Conservation (phyloP, 768 basidiomycete genomes). For the Xerocomellus intermedius region DNA sequence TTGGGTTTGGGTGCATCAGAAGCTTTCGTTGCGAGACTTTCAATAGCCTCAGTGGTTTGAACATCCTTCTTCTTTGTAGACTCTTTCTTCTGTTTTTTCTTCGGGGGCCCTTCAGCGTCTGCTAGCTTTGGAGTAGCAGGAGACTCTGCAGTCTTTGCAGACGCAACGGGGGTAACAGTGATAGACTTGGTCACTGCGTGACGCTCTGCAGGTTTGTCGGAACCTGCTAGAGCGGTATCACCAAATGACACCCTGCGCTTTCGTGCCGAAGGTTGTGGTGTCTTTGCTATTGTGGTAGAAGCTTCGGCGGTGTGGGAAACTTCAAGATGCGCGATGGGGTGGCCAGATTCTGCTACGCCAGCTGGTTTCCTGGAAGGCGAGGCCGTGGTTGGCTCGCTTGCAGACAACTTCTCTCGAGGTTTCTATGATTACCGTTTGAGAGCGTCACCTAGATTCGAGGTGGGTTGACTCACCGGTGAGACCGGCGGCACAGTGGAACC, state of each 20-base stretch:
- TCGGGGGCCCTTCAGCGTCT: slow-evolving; percentile 7
- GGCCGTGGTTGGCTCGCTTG: neutral
- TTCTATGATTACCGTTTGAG: neutral
- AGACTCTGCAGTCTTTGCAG: neutral
- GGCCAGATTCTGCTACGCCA: neutral
- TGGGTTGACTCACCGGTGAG: slow-evolving; percentile 10
- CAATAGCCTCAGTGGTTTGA: neutral
- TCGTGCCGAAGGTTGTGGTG: slow-evolving; percentile 11
- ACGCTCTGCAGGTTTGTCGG: neutral
- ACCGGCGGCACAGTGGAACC: neutral
- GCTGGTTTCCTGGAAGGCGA: neutral
- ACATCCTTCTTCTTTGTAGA: slow-evolving; percentile 1
- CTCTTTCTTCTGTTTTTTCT: slow-evolving; percentile 20
- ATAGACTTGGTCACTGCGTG: slow-evolving; percentile 9
- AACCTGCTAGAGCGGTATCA: neutral
- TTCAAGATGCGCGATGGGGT: neutral
- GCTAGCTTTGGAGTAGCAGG: neutral
- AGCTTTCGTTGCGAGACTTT: slow-evolving; percentile 10
- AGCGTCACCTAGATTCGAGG: neutral
- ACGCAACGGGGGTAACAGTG: neutral
- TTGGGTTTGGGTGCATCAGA: neutral
- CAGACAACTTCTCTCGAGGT: neutral
- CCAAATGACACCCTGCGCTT: slow-evolving; percentile 28
- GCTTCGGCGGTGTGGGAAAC: neutral
- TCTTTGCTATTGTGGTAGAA: neutral